Conservation (phyloP, 441 rosid species). For the Iberis amara region DNA sequence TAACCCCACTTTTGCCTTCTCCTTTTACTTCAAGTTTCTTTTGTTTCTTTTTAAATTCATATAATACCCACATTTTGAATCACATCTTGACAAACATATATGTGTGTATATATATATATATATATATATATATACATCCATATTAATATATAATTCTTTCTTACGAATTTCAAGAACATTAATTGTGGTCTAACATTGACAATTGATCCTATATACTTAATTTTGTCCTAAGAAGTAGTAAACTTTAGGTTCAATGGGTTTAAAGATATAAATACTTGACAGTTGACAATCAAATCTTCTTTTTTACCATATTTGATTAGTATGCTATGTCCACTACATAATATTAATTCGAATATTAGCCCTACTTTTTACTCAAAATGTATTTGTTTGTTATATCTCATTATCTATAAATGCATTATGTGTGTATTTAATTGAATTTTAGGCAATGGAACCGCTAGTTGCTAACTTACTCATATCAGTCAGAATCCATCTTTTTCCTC, state of each 20-base stretch:
- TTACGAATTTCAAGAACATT: constrained; percentile 20
- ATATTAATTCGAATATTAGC: no score
- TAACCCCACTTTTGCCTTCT: constrained; percentile 32
- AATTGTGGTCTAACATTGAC: constrained; percentile 26
- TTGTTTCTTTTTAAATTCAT: constrained; percentile 1
- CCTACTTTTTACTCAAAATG: no score
- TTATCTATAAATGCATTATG: no score
- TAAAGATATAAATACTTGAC: background rate
- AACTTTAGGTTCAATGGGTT: background rate
- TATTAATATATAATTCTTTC: constrained; percentile 2
- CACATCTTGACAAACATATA: constrained; percentile 21
- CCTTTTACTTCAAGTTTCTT: constrained; percentile 23
- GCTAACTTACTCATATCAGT: background rate
- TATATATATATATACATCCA: no score
- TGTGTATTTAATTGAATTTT: no score
- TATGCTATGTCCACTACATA: no score
- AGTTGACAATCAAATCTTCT: no score
- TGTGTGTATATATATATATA: background rate
- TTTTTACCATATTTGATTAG: no score
- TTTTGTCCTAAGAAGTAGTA: background rate
- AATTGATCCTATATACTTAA: background rate
- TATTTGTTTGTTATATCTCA: no score
- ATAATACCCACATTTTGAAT: background rate
- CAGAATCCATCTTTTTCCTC: background rate
- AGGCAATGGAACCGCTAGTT: constrained; percentile 4